Evolutionary conservation across 2,329 filamentous ascomycete genomes (phyloP).

Genomic region (Amesomyces nigricolor): DNA sequence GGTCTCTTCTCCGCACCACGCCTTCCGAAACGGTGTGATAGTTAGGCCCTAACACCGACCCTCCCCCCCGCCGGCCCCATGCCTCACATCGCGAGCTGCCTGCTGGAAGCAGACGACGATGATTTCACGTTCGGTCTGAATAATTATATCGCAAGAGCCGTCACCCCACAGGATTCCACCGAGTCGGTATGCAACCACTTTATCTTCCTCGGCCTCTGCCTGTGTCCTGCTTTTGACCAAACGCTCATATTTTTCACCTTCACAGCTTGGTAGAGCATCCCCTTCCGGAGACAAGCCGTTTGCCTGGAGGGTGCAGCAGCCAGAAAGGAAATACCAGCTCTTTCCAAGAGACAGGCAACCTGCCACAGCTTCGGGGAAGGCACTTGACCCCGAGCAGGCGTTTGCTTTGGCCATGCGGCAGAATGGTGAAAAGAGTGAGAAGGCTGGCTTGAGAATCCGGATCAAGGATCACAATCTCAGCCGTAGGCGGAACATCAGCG

Average conservation of each 20-base stretch:
- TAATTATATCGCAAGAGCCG: slow-evolving; percentile 47
- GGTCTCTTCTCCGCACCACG: slow-evolving; percentile 29
- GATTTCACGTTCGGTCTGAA: slow-evolving; percentile 34
- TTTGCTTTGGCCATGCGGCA: slow-evolving; percentile 40
- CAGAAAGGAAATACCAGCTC: slow-evolving; percentile 56
- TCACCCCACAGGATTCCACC: slow-evolving; percentile 41
- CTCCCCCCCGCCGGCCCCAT: slow-evolving; percentile 36
- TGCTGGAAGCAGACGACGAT: slow-evolving; percentile 45
- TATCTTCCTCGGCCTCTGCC: slow-evolving; percentile 18
- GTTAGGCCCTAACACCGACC: slow-evolving; percentile 27
- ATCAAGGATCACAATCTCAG: slow-evolving; percentile 53
- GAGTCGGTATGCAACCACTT: slow-evolving; percentile 41
- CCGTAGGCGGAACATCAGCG: slow-evolving; percentile 57
- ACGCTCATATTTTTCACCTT: slow-evolving; percentile 23
- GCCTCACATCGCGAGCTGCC: slow-evolving; percentile 58
- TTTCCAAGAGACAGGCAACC: slow-evolving; percentile 51
- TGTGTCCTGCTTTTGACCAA: slow-evolving; percentile 17
- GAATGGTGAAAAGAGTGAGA: slow-evolving; percentile 37
- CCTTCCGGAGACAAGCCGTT: slow-evolving; percentile 42
- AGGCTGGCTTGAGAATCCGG: slow-evolving; percentile 44
- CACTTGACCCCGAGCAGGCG: slow-evolving; percentile 46
- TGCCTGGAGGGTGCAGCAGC: slow-evolving; percentile 55
- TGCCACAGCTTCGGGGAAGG: slow-evolving; percentile 38
- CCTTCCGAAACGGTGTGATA: slow-evolving; percentile 28
- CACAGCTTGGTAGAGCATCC: slow-evolving; percentile 28